These are phyloP conservation scores for Phytophthora tentaculata DNA, from an alignment of 352 stramenopile genomes.

Conservation along the genomic window DNA sequence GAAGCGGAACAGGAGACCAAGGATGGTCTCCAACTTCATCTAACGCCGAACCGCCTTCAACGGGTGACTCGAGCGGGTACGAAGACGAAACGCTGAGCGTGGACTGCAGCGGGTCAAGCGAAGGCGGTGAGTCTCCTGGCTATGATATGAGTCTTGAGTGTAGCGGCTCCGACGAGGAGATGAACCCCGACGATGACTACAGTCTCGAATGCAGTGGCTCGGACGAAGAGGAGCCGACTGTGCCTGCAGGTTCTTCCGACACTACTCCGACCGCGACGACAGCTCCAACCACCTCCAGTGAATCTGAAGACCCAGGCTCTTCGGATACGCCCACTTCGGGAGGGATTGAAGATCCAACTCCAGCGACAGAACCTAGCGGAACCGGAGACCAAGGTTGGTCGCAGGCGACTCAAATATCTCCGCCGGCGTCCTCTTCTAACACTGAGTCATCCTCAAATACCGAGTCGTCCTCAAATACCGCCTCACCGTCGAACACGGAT, in stretches of 20 bases:
- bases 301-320: conserved; percentile 3
- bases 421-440: conserved; percentile 13
- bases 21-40: conserved; percentile 3
- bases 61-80: conserved; percentile 1
- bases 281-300: conserved; percentile 9
- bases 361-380: conserved; percentile 12
- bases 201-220: conserved; percentile 28
- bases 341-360: conserved; percentile 1
- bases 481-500: background rate
- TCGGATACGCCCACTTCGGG: conserved; percentile 21
- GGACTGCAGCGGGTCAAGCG: conserved; percentile 3
- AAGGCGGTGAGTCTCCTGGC: conserved; percentile 1
- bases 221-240: conserved; percentile 14
- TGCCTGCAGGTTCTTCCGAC: conserved; percentile 11
- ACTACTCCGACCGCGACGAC: conserved; percentile 1
- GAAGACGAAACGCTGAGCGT: conserved; percentile 9
- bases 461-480: conserved; percentile 10
- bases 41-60: conserved; percentile 4
- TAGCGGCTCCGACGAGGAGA: conserved; percentile 23
- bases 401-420: conserved; percentile 9
- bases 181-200: background rate
- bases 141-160: conserved; percentile 26
- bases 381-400: conserved; percentile 9
- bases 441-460: conserved; percentile 21
- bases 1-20: background rate